Conservation (phyloP, 225 moss, liverwort and hornwort species). For the Straminergon stramineum region DNA sequence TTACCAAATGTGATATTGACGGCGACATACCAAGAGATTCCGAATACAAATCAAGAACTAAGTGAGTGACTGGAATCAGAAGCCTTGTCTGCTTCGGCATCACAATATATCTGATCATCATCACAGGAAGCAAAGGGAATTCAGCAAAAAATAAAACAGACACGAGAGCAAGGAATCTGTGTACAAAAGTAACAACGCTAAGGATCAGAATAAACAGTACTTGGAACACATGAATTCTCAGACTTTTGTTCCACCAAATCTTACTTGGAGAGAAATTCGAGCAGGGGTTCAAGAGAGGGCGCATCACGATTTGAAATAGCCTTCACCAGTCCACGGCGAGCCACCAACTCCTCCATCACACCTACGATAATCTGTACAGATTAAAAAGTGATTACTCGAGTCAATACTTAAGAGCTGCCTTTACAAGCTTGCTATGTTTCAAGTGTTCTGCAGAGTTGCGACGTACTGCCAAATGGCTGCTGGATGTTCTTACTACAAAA, state of each 20-base stretch:
- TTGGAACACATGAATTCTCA: neutral
- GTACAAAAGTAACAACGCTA: neutral
- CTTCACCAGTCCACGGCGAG: slow-evolving; percentile 60
- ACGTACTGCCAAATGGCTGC: neutral
- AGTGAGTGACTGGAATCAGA: slow-evolving; percentile 60
- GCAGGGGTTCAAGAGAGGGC: slow-evolving; percentile 43
- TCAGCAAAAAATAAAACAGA: neutral
- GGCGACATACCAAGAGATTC: slow-evolving; percentile 46
- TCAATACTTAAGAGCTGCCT: neutral
- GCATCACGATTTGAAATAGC: slow-evolving; percentile 70
- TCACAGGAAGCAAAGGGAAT: neutral
- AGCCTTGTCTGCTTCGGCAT: slow-evolving; percentile 57
- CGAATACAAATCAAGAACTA: slow-evolving; percentile 68
- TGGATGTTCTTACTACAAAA: neutral
- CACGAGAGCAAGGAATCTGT: neutral
- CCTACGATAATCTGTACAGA: slow-evolving; percentile 48
- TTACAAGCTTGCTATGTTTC: neutral
- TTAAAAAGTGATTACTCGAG: neutral
- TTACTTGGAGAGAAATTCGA: slow-evolving; percentile 78
- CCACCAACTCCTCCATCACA: slow-evolving; percentile 92
- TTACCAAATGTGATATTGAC: slow-evolving; percentile 40
- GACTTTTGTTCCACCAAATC: neutral
- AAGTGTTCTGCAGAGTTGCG: neutral
- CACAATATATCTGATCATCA: slow-evolving; percentile 35
- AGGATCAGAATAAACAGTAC: neutral